Evolutionary conservation across 2,329 filamentous ascomycete genomes (phyloP).

Genomic region (Trichophyton schoenleinii): DNA sequence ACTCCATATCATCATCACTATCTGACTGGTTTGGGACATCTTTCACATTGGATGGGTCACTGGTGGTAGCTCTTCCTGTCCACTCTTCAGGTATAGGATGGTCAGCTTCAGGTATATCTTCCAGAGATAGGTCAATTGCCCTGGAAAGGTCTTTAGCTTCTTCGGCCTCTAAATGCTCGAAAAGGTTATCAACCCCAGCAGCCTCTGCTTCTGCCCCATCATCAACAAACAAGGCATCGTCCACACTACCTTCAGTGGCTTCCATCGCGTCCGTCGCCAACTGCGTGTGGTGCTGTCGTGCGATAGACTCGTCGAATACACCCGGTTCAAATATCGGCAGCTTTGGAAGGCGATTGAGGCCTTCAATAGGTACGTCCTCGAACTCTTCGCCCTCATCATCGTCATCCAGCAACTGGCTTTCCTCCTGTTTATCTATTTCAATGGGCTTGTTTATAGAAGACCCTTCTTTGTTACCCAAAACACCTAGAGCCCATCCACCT

Average conservation of each 20-base stretch:
- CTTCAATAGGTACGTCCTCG: slow-evolving; percentile 85
- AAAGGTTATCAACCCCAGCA: slow-evolving; percentile 43
- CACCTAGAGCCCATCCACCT: slow-evolving; percentile 89
- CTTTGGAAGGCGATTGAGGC: slow-evolving; percentile 71
- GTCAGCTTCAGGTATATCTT: slow-evolving; percentile 32
- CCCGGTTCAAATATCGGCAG: slow-evolving; percentile 30
- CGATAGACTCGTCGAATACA: slow-evolving; percentile 26
- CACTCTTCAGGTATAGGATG: slow-evolving; percentile 20
- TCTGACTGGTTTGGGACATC: slow-evolving; percentile 16
- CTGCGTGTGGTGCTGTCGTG: slow-evolving; percentile 27
- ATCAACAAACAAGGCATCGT: slow-evolving; percentile 46
- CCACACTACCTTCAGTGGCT: slow-evolving; percentile 23
- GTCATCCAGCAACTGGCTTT: slow-evolving; percentile 42
- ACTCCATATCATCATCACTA: slow-evolving; percentile 57
- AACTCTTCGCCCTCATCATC: slow-evolving; percentile 70
- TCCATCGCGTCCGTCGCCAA: slow-evolving; percentile 1
- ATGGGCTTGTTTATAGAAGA: slow-evolving; percentile 79
- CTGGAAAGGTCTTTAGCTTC: slow-evolving; percentile 65
- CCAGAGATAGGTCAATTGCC: slow-evolving; percentile 76
- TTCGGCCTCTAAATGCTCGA: slow-evolving; percentile 29
- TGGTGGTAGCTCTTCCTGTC: neutral
- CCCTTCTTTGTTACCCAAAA: slow-evolving; percentile 72
- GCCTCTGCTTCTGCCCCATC: slow-evolving; percentile 33
- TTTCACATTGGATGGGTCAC: slow-evolving; percentile 14
- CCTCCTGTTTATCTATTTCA: slow-evolving; percentile 61